Evolutionary conservation across 1,284 basidiomycete species (phyloP), one percentile per base, ranked within the genome.

Genomic region (Omphalotus olearius): DNA sequence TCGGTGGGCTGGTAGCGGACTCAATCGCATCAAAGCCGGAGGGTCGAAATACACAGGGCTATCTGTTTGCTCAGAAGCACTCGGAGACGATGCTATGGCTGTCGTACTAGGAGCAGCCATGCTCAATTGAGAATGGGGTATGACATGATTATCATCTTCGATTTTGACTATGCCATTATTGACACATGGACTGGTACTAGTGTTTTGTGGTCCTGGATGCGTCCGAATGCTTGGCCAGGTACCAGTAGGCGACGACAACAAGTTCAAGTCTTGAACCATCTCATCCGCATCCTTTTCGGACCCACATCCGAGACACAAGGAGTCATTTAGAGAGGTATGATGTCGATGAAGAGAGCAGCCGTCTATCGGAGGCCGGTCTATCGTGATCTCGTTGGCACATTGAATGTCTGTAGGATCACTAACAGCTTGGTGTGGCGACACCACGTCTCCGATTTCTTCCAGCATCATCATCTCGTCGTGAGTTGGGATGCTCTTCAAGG

Each of bases 1-100:
- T 48, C 68, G 63, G 56, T 68, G 69, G 17, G 59, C 56, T 20
- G 68, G 62, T 11, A 66, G 52, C 35, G 68, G 66, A 53, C 63
- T 68, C 17, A 66, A 54, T 14, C 62, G 65, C 49, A 67, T 64
- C 33, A 59, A 58, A 39, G 60, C 60, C 7, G 59, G 53, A 26
- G 40, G 33, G 35, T 43, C 48, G 17, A 40, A 18, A 18, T 37
- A 26, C 7, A 36, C 51, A 16, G 50, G 35, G 26, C 14, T 39
- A 33, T 54, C 45, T 23, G 9, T 45, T 20, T 48, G 47, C 35
- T 47, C 50, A 43, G 51, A 35, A 17, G 28, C 38, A 40, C 49
- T 41, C 23, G 43, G 52, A 44, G 30, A 46, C 39, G 47, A 25
- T 23, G 38, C 37, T 14, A 36, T 26, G 4, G 56, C 50, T n/a